phyloP scores from a whole-genome alignment of 257 asterid genomes.

The Thymus mandschuricus region DNA sequence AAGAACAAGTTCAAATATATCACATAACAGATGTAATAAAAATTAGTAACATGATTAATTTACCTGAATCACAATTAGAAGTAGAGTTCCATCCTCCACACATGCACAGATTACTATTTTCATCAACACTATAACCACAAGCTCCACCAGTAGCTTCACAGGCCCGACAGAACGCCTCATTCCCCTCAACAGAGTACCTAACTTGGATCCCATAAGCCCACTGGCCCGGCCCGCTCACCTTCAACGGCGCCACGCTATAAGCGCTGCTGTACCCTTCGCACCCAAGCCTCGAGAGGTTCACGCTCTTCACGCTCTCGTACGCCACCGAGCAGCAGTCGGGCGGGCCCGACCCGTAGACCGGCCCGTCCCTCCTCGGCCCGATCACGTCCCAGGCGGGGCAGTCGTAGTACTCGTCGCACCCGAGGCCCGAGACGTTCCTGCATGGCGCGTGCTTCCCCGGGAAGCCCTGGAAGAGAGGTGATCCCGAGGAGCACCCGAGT shows the following conservation, averaged over 20 bases:
- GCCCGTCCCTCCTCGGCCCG: conserved; percentile 46
- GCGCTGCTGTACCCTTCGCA: conserved; percentile 98
- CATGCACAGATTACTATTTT: conserved; percentile 60
- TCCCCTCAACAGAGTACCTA: conserved; percentile 61
- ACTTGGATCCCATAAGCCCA: conserved; percentile 94
- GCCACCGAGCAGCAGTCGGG: conserved; percentile 82
- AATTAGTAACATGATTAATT: background rate
- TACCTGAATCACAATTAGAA: conserved; percentile 84
- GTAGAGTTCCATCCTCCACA: conserved; percentile 89
- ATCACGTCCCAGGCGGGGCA: conserved; percentile 86
- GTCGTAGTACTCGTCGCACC: conserved; percentile 81
- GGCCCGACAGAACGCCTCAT: conserved; percentile 65
- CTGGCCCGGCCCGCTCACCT: conserved; percentile 61
- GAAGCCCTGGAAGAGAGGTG: conserved; percentile 72
- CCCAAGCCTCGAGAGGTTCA: conserved; percentile 73
- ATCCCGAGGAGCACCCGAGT: conserved; percentile 68
- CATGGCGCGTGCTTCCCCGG: conserved; percentile 76
- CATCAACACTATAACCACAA: conserved; percentile 67
- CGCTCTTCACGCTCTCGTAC: conserved; percentile 54
- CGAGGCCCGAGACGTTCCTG: conserved; percentile 81
- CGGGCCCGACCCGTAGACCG: conserved; percentile 69
- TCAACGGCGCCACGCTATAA: conserved; percentile 78
- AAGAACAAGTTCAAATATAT: no score
- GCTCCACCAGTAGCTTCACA: conserved; percentile 94
- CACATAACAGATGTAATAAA: no score